Conservation (phyloP, 192 early-diverging fungal species). For the Rhizophagus prolifer region DNA sequence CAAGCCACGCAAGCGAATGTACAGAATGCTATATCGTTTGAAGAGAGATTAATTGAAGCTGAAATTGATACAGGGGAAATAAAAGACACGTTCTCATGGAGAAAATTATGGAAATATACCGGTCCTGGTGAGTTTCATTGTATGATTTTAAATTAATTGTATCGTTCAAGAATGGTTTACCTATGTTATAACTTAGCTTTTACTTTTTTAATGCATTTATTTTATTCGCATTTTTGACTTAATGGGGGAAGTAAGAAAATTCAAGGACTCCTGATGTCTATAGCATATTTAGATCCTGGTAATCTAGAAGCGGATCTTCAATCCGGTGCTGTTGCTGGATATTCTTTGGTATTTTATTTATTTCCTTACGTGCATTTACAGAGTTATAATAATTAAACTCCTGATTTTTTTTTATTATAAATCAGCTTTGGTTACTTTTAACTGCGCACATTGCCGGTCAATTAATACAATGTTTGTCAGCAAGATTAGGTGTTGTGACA, state of each 20-base stretch:
- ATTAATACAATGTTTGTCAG: constrained; percentile 61
- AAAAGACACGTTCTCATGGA: constrained; percentile 53
- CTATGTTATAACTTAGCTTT: too few species aligned
- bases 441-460: constrained; percentile 63
- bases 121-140: constrained; percentile 53
- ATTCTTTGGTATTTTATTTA: constrained; percentile 39
- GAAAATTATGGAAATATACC: constrained; percentile 61
- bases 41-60: constrained; percentile 20
- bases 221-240: too few species aligned
- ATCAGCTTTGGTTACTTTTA: constrained; percentile 59
- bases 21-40: background rate
- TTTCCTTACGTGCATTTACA: background rate
- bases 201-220: background rate
- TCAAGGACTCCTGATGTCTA: constrained; percentile 46
- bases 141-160: background rate
- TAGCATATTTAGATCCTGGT: constrained; percentile 71
- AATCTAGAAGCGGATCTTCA: constrained; percentile 72
- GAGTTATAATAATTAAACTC: background rate
- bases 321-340: constrained; percentile 63
- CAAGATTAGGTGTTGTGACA: constrained; percentile 65
- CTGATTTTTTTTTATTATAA: background rate
- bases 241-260: too few species aligned
- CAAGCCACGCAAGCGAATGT: background rate
- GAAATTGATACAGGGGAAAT: constrained; percentile 51
- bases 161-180: background rate